These are phyloP conservation scores for Trichoderma cornu-damae DNA, from an alignment of 2,329 filamentous ascomycete species.

Conservation along the genomic window DNA sequence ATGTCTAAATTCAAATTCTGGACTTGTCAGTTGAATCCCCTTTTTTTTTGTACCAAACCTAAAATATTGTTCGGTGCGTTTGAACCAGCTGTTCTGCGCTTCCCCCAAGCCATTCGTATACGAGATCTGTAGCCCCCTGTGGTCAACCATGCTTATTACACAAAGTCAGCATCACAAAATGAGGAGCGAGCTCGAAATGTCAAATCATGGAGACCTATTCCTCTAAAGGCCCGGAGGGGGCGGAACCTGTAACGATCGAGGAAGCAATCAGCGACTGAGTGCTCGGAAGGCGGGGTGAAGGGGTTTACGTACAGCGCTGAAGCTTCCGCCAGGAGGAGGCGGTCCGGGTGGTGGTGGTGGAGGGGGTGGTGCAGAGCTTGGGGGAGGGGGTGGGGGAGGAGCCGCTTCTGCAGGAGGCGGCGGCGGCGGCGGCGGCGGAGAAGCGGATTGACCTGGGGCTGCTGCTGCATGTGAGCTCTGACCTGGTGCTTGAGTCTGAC, in stretches of 20 bases:
- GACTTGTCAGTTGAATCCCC: slow-evolving; percentile 15
- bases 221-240: slow-evolving; percentile 50
- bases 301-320: slow-evolving; percentile 55
- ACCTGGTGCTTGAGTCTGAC: slow-evolving; percentile 41
- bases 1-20: slow-evolving; percentile 17
- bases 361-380: slow-evolving; percentile 51
- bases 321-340: slow-evolving; percentile 44
- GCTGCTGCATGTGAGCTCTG: slow-evolving; percentile 42
- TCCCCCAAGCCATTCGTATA: slow-evolving; percentile 16
- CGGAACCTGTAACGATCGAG: slow-evolving; percentile 42
- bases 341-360: slow-evolving; percentile 45
- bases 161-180: slow-evolving; percentile 18
- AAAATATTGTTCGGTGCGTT: slow-evolving; percentile 4
- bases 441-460: slow-evolving; percentile 42
- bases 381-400: slow-evolving; percentile 58
- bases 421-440: slow-evolving; percentile 54
- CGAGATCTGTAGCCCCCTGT: slow-evolving; percentile 17
- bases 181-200: slow-evolving; percentile 18
- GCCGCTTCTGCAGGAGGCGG: slow-evolving; percentile 56
- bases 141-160: slow-evolving; percentile 19
- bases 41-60: slow-evolving; percentile 9
- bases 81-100: slow-evolving; percentile 12
- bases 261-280: background rate
- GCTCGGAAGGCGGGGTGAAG: background rate
- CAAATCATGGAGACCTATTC: slow-evolving; percentile 13